Evolutionary conservation across 1,284 basidiomycete genomes (phyloP).

Genomic region (Athelia psychrophila): DNA sequence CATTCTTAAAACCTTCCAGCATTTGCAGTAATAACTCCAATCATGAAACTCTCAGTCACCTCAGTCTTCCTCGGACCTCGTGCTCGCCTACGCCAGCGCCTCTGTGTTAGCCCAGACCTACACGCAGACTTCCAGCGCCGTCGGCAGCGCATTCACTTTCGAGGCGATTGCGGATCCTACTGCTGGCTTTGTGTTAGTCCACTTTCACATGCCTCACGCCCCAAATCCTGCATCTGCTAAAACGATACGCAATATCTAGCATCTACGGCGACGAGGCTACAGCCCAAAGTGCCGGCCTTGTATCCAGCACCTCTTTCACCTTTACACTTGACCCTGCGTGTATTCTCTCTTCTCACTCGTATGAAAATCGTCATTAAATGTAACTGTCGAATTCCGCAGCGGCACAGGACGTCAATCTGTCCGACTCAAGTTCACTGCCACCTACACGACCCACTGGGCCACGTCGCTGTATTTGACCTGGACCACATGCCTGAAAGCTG

Average conservation of each 20-base stretch:
- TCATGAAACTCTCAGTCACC: no score
- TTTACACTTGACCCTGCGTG: conserved; percentile 14
- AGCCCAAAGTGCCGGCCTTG: conserved; percentile 28
- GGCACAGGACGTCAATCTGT: conserved; percentile 25
- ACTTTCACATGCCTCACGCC: neutral
- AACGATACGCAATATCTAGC: conserved; percentile 14
- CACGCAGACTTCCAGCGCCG: conserved; percentile 7
- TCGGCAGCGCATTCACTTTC: conserved; percentile 26
- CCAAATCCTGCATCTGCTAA: neutral
- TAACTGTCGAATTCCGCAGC: conserved; percentile 7
- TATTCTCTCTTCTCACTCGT: neutral
- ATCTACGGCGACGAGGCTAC: conserved; percentile 28
- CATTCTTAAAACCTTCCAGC: no score
- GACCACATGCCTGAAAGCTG: conserved; percentile 43
- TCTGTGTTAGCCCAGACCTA: neutral
- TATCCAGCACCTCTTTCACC: conserved; percentile 21
- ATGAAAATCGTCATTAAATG: neutral
- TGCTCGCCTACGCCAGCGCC: neutral
- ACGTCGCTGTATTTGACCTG: conserved; percentile 28
- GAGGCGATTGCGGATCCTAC: conserved; percentile 30
- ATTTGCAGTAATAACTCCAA: no score
- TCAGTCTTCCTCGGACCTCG: no score
- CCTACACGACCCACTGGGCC: conserved; percentile 20
- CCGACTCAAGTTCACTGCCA: conserved; percentile 20
- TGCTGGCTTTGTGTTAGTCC: conserved; percentile 29